These are phyloP conservation scores for Metroxylon sagu DNA, from an alignment of 176 grass and related monocot species.

Conservation along the genomic window DNA sequence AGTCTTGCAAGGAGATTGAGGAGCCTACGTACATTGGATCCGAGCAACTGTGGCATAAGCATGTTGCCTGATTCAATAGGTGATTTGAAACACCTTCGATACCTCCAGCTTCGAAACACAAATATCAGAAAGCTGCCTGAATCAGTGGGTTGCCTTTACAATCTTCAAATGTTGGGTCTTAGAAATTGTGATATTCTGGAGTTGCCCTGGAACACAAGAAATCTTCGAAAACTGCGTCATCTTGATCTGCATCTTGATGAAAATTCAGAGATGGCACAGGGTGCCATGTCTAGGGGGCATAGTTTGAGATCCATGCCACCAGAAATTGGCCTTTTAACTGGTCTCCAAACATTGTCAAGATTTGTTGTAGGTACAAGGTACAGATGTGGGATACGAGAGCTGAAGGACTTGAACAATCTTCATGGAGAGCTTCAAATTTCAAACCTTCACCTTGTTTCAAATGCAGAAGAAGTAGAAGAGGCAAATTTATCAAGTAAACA, in stretches of 20 bases:
- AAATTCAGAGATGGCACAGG: slow-evolving; percentile 3
- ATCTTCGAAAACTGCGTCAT: slow-evolving; percentile 19
- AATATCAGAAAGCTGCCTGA: not conserved
- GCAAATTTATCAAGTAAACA: slow-evolving; percentile 6
- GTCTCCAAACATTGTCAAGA: slow-evolving; percentile 12
- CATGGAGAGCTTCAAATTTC: slow-evolving; percentile 9
- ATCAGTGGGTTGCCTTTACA: slow-evolving; percentile 11
- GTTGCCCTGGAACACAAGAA: slow-evolving; percentile 1
- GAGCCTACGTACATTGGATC: slow-evolving; percentile 5
- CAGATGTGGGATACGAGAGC: not conserved
- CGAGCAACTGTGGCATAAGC: not conserved
- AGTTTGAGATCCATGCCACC: slow-evolving; percentile 8
- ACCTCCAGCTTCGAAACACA: not conserved
- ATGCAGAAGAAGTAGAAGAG: not conserved
- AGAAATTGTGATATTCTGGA: not conserved
- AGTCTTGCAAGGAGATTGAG: slow-evolving; percentile 13
- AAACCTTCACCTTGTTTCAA: slow-evolving; percentile 5
- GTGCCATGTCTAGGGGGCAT: not conserved
- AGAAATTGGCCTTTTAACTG: slow-evolving; percentile 13
- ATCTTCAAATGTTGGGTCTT: slow-evolving; percentile 7
- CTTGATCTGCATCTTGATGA: slow-evolving; percentile 15
- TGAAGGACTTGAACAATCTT: slow-evolving; percentile 19
- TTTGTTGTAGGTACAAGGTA: slow-evolving; percentile 6
- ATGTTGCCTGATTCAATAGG: not conserved
- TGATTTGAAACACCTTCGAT: slow-evolving; percentile 6